These are phyloP conservation scores for Blastobotrys persicus DNA, from an alignment of 1,139 yeast species.

Conservation along the genomic window DNA sequence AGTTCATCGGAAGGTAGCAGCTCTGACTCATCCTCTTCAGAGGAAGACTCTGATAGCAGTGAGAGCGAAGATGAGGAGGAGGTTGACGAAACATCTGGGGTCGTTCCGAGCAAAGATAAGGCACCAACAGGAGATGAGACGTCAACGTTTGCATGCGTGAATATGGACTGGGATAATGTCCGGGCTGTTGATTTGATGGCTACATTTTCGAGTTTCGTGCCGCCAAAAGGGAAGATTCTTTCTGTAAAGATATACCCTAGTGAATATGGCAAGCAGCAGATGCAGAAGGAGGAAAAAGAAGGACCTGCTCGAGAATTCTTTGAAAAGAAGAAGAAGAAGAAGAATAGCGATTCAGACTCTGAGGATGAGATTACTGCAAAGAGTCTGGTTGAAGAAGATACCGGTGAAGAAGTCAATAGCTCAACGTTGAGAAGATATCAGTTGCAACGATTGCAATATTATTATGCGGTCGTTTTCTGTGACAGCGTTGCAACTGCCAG, in stretches of 20 bases:
- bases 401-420: slow-evolving; percentile 47
- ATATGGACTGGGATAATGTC: slow-evolving; percentile 96
- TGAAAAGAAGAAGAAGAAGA: slow-evolving; percentile 37
- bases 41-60: slow-evolving; percentile 35
- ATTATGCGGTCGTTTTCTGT: slow-evolving; percentile 89
- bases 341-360: slow-evolving; percentile 35
- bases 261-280: slow-evolving; percentile 88
- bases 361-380: slow-evolving; percentile 32
- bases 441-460: slow-evolving; percentile 82
- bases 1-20: slow-evolving; percentile 31
- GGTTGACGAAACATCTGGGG: slow-evolving; percentile 33
- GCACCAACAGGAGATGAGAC: slow-evolving; percentile 89
- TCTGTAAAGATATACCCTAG: slow-evolving; percentile 84
- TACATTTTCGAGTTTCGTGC: slow-evolving; percentile 83
- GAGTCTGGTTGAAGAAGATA: slow-evolving; percentile 35
- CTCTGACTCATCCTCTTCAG: slow-evolving; percentile 38
- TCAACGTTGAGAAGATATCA: slow-evolving; percentile 60
- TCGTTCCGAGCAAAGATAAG: slow-evolving; percentile 51
- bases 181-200: slow-evolving; percentile 86
- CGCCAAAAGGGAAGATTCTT: slow-evolving; percentile 65
- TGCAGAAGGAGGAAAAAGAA: slow-evolving; percentile 84
- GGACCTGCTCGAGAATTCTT: slow-evolving; percentile 93
- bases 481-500: slow-evolving; percentile 72
- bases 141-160: slow-evolving; percentile 80
- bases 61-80: slow-evolving; percentile 37